Evolutionary conservation across 108 stramenopile species (phyloP), one percentile per base, ranked within the genome.

Genomic region (Licmophora abbreviata): DNA sequence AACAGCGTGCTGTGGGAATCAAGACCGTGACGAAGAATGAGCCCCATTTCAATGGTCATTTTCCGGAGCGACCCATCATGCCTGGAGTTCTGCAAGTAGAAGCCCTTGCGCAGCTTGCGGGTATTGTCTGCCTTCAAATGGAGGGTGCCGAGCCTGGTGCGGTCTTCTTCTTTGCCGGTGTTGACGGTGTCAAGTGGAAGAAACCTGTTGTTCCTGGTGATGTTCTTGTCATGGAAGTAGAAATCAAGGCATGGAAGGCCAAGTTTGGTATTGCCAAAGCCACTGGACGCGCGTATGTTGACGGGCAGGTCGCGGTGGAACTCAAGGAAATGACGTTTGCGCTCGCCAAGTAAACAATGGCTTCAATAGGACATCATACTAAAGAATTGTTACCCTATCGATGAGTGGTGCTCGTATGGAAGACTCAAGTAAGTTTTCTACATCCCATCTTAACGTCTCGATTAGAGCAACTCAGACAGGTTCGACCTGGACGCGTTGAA

Each of bases 1-100:
- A 12, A 21, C 48, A 37, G 73, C 56, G 80, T 29, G 93, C 92
- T 44, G 92, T 98, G 5, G 97, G 97, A 27, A 69, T 98, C 73
- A 98, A 98, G 67, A 74, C 69, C 22, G 92, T 98, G 17, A 93
- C 95, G 21, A 76, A 85, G 42, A 96, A 98, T 56, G 97, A 96
- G 71, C 95, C 95, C 14, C 95, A 96, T 56, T 98, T 98, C 80
- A 90, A 93, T 11, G 95, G 97, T 10, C 97, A 98, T 56, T 98
- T 98, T 69, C 97, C 97, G 25, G 88, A 90, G 35, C 68, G 92
- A 23, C 94, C 97, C 25, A 91, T 98, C 57, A 98, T 98, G 95
- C 97, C 97, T 10, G 97, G 97, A 24, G 95, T 97, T 9, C 58
- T 97, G 35, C 92, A 96, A 79, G 72, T 98, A 5, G 97, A 98